Conservation (phyloP, 108 stramenopile species). For the Fistulifera pelliculosa region DNA sequence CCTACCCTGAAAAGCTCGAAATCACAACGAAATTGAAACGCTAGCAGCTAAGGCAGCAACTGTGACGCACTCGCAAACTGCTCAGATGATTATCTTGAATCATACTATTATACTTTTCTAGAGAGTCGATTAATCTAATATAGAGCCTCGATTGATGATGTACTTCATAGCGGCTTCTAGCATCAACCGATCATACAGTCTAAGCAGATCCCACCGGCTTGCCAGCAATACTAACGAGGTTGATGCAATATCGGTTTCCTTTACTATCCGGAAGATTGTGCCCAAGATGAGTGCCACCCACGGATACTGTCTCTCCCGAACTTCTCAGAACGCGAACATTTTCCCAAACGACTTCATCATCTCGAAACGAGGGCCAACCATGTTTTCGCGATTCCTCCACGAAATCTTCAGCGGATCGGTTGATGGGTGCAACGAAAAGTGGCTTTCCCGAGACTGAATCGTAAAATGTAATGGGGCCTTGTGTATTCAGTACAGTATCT, state of each 20-base stretch:
- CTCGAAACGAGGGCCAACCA: conserved; percentile 82
- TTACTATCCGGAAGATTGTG: conserved; percentile 68
- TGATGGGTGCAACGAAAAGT: conserved; percentile 65
- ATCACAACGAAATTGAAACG: too few relatives aligned
- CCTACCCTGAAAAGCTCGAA: too few relatives aligned
- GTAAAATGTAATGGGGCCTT: conserved; percentile 64
- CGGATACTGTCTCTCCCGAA: conserved; percentile 78
- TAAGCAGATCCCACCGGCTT: neutral
- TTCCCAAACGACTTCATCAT: conserved; percentile 81
- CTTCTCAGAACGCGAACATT: conserved; percentile 67
- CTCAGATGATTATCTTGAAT: too few relatives aligned
- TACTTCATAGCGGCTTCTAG: too few relatives aligned
- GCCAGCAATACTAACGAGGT: conserved; percentile 63
- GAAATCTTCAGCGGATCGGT: conserved; percentile 67
- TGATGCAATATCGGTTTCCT: conserved; percentile 73
- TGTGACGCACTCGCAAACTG: too few relatives aligned
- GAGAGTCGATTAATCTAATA: too few relatives aligned
- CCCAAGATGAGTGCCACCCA: conserved; percentile 73
- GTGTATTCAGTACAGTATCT: conserved; percentile 3
- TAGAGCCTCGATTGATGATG: too few relatives aligned
- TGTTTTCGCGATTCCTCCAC: conserved; percentile 48
- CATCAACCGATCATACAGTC: too few relatives aligned
- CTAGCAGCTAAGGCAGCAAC: too few relatives aligned
- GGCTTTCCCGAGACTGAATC: conserved; percentile 85
- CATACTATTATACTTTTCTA: too few relatives aligned